phyloP scores from a whole-genome alignment of 352 stramenopile genomes.

The Hyaloperonospora arabidopsidis region DNA sequence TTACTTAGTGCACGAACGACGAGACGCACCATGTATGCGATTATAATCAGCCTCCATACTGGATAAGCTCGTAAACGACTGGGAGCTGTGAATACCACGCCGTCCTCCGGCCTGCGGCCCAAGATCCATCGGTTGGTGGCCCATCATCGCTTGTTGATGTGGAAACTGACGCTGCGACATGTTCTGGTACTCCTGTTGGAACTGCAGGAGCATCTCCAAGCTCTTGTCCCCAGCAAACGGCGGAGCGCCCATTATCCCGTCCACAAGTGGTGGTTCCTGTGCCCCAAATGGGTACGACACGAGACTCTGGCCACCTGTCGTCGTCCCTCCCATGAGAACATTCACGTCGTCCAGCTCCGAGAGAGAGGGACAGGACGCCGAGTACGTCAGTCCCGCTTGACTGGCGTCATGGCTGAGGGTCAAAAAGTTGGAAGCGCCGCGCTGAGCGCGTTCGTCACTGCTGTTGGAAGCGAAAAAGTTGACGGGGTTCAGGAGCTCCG shows the following conservation, averaged over 20 bases:
- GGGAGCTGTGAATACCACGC: slow-evolving; percentile 51
- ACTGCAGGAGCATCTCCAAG: slow-evolving; percentile 54
- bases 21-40: slow-evolving; percentile 29
- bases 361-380: slow-evolving; percentile 68
- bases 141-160: slow-evolving; percentile 34
- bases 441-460: slow-evolving; percentile 25
- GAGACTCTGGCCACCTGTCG: slow-evolving; percentile 22
- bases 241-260: slow-evolving; percentile 4
- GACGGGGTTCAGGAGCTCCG: slow-evolving; percentile 21
- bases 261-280: slow-evolving; percentile 27
- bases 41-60: slow-evolving; percentile 66
- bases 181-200: slow-evolving; percentile 48
- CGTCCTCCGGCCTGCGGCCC: slow-evolving; percentile 7
- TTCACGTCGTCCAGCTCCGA: slow-evolving; percentile 52
- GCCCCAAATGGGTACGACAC: slow-evolving; percentile 15
- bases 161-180: slow-evolving; percentile 41
- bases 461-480: slow-evolving; percentile 16
- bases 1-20: no score
- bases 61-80: slow-evolving; percentile 63
- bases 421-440: slow-evolving; percentile 24
- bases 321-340: slow-evolving; percentile 35
- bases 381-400: slow-evolving; percentile 41
- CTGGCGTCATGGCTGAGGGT: slow-evolving; percentile 8
- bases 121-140: slow-evolving; percentile 39
- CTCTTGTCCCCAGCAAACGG: slow-evolving; percentile 28